Base-by-base conservation (phyloP, 805 yeast species). In the Yueomyces sinensis region DNA sequence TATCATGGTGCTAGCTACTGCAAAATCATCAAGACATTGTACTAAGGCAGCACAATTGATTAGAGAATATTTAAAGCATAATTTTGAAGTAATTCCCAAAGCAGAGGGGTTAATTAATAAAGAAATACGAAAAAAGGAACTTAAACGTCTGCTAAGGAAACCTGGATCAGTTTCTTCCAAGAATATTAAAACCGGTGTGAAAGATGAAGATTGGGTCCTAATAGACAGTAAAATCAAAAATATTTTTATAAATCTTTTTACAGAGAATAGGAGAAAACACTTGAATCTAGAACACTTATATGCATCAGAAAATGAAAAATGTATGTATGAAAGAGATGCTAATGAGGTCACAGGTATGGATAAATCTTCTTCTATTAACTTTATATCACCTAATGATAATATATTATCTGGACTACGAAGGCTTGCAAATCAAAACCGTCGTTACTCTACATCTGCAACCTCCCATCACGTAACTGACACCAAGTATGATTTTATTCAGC, bases 191-290 rank as follows among this genome's bases (percentile, higher is more conserved):
- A 7, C 24, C 24, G 24, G 11, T 20, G 24, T 11, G 7, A 80
- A 82, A 13, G 42, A 58, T 4, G 84, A 83, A 45, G 70, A 82
- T 18, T 87, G 97, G 97, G 74, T 82, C 17, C 73, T 82, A 70
- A 62, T 86, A 32, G 84, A 83, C 45, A 69, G 83, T 32, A 62
- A 66, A 19, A 56, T 70, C 2, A 79, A 76, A 40, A 72, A 73
- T 27, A 68, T 84, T 3, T 70, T 65, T 36, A 66, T 87, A 23
- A 94, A 87, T 55, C 56, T 87, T 14, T 57, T 87, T 47, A 82
- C 94, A 0, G 63, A 66, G 4, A 76, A 74, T 29, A 71, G 89
- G 53, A 65, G 96, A 38, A 51, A 55, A 14, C 76, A 71, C 38
- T 58, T 89, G 42, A 74, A 82, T 46, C 63, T 87, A 49, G 95